These are phyloP conservation scores for Apiotrichum gracile DNA, from an alignment of 1,284 basidiomycete species.

Conservation along the genomic window DNA sequence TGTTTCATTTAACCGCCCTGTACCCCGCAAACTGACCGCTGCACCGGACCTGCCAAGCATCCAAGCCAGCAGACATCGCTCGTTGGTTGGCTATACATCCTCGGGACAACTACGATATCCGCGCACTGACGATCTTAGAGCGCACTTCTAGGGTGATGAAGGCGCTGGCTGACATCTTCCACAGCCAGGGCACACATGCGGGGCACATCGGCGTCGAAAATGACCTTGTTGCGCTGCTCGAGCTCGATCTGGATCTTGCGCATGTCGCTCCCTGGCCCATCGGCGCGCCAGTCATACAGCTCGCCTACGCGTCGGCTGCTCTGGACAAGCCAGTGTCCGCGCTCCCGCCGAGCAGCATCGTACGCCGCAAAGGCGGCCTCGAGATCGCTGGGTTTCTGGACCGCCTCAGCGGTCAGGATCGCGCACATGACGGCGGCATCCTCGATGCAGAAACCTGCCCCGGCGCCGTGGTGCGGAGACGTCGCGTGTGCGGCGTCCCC, in stretches of 20 bases:
- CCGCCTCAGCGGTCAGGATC: slow-evolving; percentile 1
- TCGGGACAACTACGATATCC: no score
- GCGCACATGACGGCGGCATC: slow-evolving; percentile 15
- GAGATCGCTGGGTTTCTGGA: neutral
- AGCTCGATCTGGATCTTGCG: slow-evolving; percentile 10
- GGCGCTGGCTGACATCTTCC: neutral
- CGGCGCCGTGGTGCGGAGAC: slow-evolving; percentile 21
- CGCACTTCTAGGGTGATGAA: neutral
- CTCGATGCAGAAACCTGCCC: slow-evolving; percentile 20
- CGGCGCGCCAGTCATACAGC: slow-evolving; percentile 18
- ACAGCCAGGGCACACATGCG: neutral
- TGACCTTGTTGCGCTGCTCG: slow-evolving; percentile 4
- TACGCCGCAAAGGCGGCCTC: slow-evolving; percentile 10
- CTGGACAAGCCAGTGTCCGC: slow-evolving; percentile 16
- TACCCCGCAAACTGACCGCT: no score
- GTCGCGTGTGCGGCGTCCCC: slow-evolving; percentile 22
- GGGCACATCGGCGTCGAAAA: slow-evolving; percentile 9
- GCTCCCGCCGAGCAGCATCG: slow-evolving; percentile 9
- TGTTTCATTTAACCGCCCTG: no score
- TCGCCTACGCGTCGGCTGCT: slow-evolving; percentile 10
- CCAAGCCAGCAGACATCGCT: no score
- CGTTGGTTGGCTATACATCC: no score
- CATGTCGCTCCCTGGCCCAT: slow-evolving; percentile 13
- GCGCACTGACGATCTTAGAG: no score
- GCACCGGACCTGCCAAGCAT: no score